These are phyloP conservation scores for Arthroderma sp. DNA, from an alignment of 2,329 filamentous ascomycete genomes.

Conservation along the genomic window DNA sequence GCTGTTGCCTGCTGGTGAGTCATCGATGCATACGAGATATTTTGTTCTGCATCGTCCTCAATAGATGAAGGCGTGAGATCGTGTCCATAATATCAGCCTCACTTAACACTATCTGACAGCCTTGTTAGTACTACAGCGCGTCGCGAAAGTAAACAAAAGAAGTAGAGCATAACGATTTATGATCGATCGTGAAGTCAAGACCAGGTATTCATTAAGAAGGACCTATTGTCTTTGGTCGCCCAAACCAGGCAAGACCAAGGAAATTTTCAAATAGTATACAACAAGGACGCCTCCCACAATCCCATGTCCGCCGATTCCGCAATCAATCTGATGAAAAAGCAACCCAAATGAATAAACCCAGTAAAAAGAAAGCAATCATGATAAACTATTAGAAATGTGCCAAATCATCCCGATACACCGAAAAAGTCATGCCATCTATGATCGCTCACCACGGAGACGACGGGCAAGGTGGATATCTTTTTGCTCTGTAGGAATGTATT, in stretches of 20 bases:
- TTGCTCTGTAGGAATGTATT: constrained; percentile 33
- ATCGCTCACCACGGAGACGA: constrained; percentile 85
- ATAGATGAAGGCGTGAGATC: no score
- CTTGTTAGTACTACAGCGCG: no score
- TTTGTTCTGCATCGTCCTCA: no score
- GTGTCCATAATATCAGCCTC: no score
- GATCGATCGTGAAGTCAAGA: no score
- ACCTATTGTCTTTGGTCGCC: no score
- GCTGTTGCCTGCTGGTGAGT: no score
- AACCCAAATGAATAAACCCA: constrained; percentile 27
- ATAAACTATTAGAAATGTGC: constrained; percentile 21
- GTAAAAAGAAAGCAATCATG: constrained; percentile 29
- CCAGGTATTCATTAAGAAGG: no score
- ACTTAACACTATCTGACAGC: no score
- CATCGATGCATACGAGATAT: no score
- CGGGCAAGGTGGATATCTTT: constrained; percentile 97
- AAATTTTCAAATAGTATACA: constrained; percentile 10
- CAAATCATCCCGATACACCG: constrained; percentile 9
- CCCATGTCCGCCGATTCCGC: constrained; percentile 8
- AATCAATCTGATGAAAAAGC: constrained; percentile 12
- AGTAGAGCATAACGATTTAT: no score
- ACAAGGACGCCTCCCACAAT: constrained; percentile 11
- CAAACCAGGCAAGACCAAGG: background rate
- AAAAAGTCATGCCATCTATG: constrained; percentile 40
- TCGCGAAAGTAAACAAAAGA: no score